A percentile compares a stretch with the other conserved stretches of the same genome.
Conservation (phyloP, 2,329 filamentous ascomycete genomes). For the Stagonosporopsis vannaccii region DNA sequence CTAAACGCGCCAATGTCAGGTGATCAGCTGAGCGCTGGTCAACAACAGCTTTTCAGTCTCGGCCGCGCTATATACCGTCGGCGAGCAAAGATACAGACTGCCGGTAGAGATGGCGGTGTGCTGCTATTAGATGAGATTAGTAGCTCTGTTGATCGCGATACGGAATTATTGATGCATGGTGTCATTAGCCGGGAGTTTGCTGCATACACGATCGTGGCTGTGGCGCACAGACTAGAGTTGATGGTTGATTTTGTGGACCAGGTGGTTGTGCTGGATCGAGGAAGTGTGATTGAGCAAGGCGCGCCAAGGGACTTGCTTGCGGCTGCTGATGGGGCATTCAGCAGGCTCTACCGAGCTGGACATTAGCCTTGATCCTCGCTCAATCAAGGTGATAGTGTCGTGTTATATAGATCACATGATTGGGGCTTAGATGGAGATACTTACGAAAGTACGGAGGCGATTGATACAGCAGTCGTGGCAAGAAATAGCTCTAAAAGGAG, state of each 20-base stretch:
- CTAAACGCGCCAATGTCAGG: constrained; percentile 3
- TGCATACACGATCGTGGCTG: constrained; percentile 30
- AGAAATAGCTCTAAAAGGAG: no score
- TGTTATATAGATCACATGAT: neutral
- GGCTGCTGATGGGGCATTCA: neutral
- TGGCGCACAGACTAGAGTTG: constrained; percentile 18
- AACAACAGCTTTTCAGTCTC: constrained; percentile 68
- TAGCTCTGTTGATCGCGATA: constrained; percentile 61
- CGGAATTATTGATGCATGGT: constrained; percentile 63
- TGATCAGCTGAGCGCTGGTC: constrained; percentile 50
- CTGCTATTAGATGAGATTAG: constrained; percentile 23
- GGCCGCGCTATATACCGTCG: constrained; percentile 60
- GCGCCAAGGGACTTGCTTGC: neutral
- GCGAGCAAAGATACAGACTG: neutral
- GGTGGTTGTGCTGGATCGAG: constrained; percentile 41
- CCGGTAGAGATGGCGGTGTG: constrained; percentile 5
- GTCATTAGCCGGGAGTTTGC: constrained; percentile 60
- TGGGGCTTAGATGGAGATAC: neutral
- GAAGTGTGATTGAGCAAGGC: constrained; percentile 23
- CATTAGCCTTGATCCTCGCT: neutral
- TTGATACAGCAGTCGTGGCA: neutral
- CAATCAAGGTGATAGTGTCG: neutral
- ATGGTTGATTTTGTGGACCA: constrained; percentile 24
- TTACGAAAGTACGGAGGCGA: neutral
- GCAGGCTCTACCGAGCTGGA: neutral